Conservation (phyloP, 2,329 filamentous ascomycete genomes). For the Talaromyces sp. region DNA sequence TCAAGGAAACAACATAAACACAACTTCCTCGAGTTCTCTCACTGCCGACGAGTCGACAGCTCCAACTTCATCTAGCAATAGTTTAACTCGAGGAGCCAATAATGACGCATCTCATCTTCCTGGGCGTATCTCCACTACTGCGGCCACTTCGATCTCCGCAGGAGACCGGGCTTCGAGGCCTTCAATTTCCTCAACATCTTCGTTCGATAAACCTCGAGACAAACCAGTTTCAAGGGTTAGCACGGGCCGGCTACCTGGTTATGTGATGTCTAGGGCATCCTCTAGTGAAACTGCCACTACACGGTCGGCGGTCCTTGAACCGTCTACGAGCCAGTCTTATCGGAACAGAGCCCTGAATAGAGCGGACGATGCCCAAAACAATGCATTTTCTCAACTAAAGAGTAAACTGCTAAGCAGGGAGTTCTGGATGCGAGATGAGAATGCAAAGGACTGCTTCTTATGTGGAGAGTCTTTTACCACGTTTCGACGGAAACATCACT, state of each 20-base stretch:
- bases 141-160: slow-evolving; percentile 24
- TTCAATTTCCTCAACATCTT: slow-evolving; percentile 22
- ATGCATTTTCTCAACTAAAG: slow-evolving; percentile 59
- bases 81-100: slow-evolving; percentile 25
- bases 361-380: slow-evolving; percentile 21
- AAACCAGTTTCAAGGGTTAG: slow-evolving; percentile 35
- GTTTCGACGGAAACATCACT: slow-evolving; percentile 94
- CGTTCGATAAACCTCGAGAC: slow-evolving; percentile 22
- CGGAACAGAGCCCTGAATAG: slow-evolving; percentile 15
- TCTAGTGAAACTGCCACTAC: slow-evolving; percentile 39
- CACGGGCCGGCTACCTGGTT: slow-evolving; percentile 43
- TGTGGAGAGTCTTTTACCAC: slow-evolving; percentile 88
- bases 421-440: slow-evolving; percentile 99
- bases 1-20: slow-evolving; percentile 31
- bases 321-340: slow-evolving; percentile 15
- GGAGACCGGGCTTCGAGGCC: slow-evolving; percentile 24
- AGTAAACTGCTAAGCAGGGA: slow-evolving; percentile 88
- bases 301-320: slow-evolving; percentile 35
- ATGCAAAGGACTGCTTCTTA: slow-evolving; percentile 92
- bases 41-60: slow-evolving; percentile 22
- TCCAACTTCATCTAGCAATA: slow-evolving; percentile 24
- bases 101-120: slow-evolving; percentile 22
- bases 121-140: slow-evolving; percentile 23
- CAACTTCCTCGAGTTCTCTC: slow-evolving; percentile 27
- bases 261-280: slow-evolving; percentile 35